A percentile compares a stretch with the other conserved stretches of the same genome.
phyloP scores from a whole-genome alignment of 2,329 filamentous ascomycete species.

The Onygena corvina region DNA sequence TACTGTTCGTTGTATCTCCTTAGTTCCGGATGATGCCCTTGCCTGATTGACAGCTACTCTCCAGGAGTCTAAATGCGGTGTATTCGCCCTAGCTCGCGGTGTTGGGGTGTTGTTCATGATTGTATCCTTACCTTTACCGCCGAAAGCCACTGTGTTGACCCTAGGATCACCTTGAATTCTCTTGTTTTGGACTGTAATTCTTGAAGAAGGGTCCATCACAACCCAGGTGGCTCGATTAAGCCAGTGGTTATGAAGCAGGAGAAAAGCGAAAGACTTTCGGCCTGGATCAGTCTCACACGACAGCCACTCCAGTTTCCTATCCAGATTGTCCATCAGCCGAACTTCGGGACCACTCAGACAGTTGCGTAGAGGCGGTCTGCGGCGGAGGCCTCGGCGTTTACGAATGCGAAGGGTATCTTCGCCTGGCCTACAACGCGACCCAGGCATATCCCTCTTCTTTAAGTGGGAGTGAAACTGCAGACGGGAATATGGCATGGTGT shows the following conservation, averaged over 20 bases:
- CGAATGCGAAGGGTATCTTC: background rate
- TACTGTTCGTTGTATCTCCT: conserved; percentile 21
- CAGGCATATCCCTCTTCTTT: background rate
- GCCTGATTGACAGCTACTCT: conserved; percentile 28
- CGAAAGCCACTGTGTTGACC: conserved; percentile 21
- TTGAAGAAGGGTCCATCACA: conserved; percentile 30
- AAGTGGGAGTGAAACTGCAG: background rate
- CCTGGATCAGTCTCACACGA: conserved; percentile 29
- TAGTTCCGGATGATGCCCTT: conserved; percentile 23
- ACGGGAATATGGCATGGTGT: background rate
- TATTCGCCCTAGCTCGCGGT: conserved; percentile 17
- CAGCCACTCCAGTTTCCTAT: conserved; percentile 30
- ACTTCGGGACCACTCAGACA: conserved; percentile 27
- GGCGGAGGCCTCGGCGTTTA: background rate
- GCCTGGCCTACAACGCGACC: background rate
- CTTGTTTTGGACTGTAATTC: conserved; percentile 24
- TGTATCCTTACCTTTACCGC: conserved; percentile 19
- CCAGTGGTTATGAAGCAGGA: conserved; percentile 33
- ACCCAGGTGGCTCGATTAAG: conserved; percentile 32
- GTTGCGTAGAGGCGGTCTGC: conserved; percentile 6
- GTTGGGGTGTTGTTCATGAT: conserved; percentile 14
- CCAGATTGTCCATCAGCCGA: conserved; percentile 25
- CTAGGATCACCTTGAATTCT: conserved; percentile 28
- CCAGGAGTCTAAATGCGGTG: conserved; percentile 30
- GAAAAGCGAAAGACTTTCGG: conserved; percentile 31